A percentile compares a stretch with the other conserved stretches of the same genome.
Conservation (phyloP, 495 filamentous ascomycete genomes). For the Daldinia bambusicola region DNA sequence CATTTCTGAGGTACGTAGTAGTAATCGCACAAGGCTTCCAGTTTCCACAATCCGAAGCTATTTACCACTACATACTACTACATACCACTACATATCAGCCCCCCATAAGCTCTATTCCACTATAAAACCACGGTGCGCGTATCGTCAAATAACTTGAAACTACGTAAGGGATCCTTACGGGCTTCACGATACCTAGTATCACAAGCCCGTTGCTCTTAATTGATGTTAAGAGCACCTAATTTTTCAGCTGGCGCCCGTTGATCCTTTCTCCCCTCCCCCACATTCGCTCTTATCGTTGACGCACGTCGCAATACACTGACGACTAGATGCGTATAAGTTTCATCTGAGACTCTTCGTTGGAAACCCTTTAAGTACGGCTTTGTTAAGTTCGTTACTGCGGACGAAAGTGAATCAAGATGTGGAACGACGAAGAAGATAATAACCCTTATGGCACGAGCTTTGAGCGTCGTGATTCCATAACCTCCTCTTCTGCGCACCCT, state of each 20-base stretch:
- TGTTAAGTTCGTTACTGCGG: slow-evolving; percentile 17
- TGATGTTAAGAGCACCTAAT: slow-evolving; percentile 8
- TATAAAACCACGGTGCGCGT: slow-evolving; percentile 20
- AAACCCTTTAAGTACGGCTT: slow-evolving; percentile 24
- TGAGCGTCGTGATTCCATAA: slow-evolving; percentile 80
- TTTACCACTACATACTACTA: not conserved
- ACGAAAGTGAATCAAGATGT: slow-evolving; percentile 57
- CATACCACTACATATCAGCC: not conserved
- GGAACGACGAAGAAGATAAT: slow-evolving; percentile 93
- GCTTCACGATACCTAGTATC: not conserved
- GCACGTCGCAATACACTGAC: slow-evolving; percentile 12
- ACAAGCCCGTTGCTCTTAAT: slow-evolving; percentile 11
- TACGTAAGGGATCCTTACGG: not conserved
- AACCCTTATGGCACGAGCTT: slow-evolving; percentile 90
- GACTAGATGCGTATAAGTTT: slow-evolving; percentile 13
- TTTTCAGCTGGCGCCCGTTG: slow-evolving; percentile 1
- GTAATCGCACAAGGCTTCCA: slow-evolving; percentile 32
- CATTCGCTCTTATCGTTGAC: not conserved
- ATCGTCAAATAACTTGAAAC: slow-evolving; percentile 19
- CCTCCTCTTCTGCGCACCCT: slow-evolving; percentile 76
- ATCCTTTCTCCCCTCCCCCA: slow-evolving; percentile 7
- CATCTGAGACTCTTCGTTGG: slow-evolving; percentile 8
- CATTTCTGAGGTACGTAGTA: not conserved
- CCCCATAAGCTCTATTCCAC: slow-evolving; percentile 13
- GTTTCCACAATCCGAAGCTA: slow-evolving; percentile 27